Conservation (phyloP, 306 rosid genomes). For the Prunus mongolica region DNA sequence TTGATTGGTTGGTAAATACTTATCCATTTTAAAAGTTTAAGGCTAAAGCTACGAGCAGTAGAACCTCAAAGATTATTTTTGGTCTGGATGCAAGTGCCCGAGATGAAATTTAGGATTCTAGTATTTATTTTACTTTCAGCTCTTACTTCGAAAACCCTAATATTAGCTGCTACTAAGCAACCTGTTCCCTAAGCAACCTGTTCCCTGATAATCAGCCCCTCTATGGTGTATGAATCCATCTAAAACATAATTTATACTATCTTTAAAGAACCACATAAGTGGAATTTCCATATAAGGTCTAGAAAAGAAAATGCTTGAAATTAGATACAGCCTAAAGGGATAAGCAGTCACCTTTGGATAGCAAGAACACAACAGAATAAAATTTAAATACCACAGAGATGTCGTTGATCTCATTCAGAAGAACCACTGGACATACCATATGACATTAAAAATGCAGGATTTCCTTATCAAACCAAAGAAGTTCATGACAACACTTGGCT, state of each 20-base stretch:
- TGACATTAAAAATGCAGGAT: neutral
- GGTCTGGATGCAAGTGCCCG: neutral
- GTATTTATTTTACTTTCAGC: too few species aligned
- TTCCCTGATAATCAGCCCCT: neutral
- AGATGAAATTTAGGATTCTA: neutral
- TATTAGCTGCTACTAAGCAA: neutral
- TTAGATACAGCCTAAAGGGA: neutral
- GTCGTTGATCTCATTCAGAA: neutral
- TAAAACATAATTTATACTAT: neutral
- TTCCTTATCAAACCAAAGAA: conserved; percentile 2
- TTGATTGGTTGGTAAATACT: neutral
- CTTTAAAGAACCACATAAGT: neutral
- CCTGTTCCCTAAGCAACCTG: neutral
- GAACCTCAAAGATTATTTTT: neutral
- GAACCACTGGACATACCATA: neutral
- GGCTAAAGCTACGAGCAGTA: neutral
- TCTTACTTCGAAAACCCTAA: neutral
- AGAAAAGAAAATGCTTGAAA: neutral
- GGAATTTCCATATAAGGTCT: neutral
- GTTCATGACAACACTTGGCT: neutral
- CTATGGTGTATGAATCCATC: neutral
- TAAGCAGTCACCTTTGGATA: neutral
- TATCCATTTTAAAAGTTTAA: neutral
- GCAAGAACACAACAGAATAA: neutral
- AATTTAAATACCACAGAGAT: neutral